A percentile compares a stretch with the other conserved stretches of the same genome.
These are phyloP conservation scores for Paracoccidioides brasiliensis DNA, from an alignment of 2,329 filamentous ascomycete species.

Conservation along the genomic window DNA sequence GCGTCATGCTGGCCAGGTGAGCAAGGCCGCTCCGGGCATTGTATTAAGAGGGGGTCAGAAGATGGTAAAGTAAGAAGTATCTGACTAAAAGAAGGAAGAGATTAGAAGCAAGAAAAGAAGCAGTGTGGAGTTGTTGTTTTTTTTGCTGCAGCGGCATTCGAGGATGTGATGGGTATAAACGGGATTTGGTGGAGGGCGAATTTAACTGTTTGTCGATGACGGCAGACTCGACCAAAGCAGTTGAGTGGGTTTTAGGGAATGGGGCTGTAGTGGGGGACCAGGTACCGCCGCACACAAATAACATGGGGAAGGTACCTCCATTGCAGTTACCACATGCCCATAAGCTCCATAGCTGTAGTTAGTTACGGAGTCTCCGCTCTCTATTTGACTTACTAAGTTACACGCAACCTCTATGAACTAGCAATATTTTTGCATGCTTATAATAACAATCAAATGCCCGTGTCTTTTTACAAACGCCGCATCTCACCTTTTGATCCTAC, in stretches of 20 bases:
- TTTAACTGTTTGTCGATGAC: slow-evolving; percentile 1
- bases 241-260: not conserved
- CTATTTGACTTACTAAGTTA: too few relatives aligned
- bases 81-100: not conserved
- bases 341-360: not conserved
- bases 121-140: not conserved
- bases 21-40: slow-evolving; percentile 1
- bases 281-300: not conserved
- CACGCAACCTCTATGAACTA: too few relatives aligned
- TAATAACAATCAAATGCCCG: too few relatives aligned
- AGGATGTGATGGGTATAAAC: not conserved
- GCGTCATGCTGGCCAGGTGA: slow-evolving; percentile 26
- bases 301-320: not conserved
- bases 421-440: too few relatives aligned
- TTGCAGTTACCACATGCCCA: not conserved
- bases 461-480: too few relatives aligned
- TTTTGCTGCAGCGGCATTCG: not conserved
- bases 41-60: not conserved
- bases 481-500: too few relatives aligned
- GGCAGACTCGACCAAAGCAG: slow-evolving; percentile 1
- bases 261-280: not conserved
- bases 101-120: not conserved
- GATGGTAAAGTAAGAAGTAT: slow-evolving; percentile 5
- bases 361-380: too few relatives aligned
- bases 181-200: not conserved